Evolutionary conservation across 441 rosid species (phyloP), one percentile per base, ranked within the genome.

Genomic region (Brassica hybrid): DNA sequence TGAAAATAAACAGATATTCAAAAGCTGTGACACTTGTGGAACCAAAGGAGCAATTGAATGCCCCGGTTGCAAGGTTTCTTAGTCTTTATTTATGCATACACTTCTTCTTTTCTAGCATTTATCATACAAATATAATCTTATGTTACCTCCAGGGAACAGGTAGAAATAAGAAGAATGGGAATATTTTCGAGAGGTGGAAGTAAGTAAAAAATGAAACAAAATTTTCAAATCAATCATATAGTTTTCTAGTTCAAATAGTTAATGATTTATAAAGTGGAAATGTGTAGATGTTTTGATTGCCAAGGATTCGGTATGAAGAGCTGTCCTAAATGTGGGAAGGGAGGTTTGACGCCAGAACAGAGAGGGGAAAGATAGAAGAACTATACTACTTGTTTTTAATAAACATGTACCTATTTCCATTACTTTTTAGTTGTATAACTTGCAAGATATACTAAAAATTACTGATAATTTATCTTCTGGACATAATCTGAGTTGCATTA

Each of bases 171-270:
- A 92, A 90, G 86, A 92, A 90, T 12, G 95, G 97, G 4, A 92
- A 92, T 74, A 87, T 92, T 23, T 92, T 92, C 50, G 97, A 92
- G 84, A 86, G 97, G 32, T 92, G 97, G 97, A 92, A 92, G 93
- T 90, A 83, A 85, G 94, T 66, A 60, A 50, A 57, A 56, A 3
- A 62, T 56, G 61, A 21, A 30, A 58, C 9, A 21, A 48, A 21
- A 7, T 30, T 69, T 5, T 1, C n/a, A 60, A 25, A 13, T 13
- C 4, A 45, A 23, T 48, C 1, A 62, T 30, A 50, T 21, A 21
- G 10, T 0, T 25, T 45, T 56, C 3, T 8, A 34, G 63, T 23
- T 58, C 0, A 48, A 50, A 59, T 16, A 75, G 10, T 54, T 25
- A 45, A 66, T 41, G 12, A 0, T 38, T 61, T 63, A 1, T 38